Percentiles rank a stretch among this genome's conserved stretches.
phyloP scores from a whole-genome alignment of 768 basidiomycete species.

The Mycena filopes region DNA sequence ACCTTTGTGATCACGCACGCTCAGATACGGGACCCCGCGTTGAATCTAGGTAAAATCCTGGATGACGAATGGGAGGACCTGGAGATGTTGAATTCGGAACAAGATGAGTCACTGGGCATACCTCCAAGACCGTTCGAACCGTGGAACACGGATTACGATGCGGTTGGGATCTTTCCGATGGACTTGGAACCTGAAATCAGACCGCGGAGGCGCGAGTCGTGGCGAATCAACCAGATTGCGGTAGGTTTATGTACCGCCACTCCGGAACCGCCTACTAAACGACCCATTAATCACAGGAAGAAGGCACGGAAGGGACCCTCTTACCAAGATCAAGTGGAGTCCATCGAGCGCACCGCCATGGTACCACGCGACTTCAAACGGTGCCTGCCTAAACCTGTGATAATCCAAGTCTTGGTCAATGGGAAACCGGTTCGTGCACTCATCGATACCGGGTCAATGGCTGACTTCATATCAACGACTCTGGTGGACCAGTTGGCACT shows the following conservation, averaged over 20 bases:
- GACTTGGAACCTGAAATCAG: not conserved
- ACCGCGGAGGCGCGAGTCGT: not conserved
- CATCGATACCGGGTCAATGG: constrained; percentile 35
- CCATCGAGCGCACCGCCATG: constrained; percentile 21
- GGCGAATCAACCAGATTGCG: not conserved
- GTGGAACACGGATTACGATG: not conserved
- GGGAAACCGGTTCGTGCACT: constrained; percentile 3
- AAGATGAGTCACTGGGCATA: not conserved
- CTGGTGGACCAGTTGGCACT: constrained; percentile 45
- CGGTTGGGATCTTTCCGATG: not conserved
- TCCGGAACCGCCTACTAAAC: not conserved
- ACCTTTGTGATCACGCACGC: not conserved
- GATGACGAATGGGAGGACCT: constrained; percentile 12
- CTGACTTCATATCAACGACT: constrained; percentile 45
- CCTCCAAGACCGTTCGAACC: not conserved
- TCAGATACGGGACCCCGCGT: not conserved
- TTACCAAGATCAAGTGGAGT: constrained; percentile 3
- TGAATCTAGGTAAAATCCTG: not conserved
- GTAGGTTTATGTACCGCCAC: constrained; percentile 7
- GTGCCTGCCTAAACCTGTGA: not conserved
- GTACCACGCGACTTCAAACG: constrained; percentile 17
- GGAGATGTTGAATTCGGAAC: not conserved
- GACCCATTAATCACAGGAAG: not conserved
- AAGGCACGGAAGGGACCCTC: not conserved
- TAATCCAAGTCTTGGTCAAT: constrained; percentile 3